phyloP scores from a whole-genome alignment of 108 stramenopile species.

The Pseudonitzschia multistriata region DNA sequence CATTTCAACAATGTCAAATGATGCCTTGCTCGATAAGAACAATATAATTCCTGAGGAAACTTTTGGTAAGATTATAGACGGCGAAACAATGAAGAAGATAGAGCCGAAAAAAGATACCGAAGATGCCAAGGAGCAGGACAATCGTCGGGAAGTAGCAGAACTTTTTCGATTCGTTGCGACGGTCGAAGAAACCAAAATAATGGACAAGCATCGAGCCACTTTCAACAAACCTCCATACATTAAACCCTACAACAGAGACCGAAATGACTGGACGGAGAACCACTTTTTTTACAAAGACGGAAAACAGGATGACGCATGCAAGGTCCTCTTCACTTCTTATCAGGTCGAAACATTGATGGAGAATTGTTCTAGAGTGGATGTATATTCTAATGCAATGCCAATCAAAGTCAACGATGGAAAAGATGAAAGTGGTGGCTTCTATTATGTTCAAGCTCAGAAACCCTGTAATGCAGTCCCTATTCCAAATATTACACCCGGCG shows the following conservation, averaged over 20 bases:
- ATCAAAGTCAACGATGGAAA: not conserved
- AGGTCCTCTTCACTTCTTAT: not conserved
- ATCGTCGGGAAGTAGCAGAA: not conserved
- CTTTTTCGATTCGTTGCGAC: not conserved
- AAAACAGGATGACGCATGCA: not conserved
- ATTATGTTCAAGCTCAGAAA: not conserved
- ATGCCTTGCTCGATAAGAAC: not conserved
- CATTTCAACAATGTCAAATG: not conserved
- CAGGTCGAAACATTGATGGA: not conserved
- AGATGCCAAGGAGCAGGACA: not conserved
- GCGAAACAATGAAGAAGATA: not conserved
- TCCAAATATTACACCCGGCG: not conserved
- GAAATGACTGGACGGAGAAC: not conserved
- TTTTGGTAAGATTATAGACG: not conserved
- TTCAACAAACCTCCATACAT: not conserved
- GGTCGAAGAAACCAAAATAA: not conserved
- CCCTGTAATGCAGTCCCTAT: not conserved
- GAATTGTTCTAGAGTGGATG: not conserved
- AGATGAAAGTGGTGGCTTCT: not conserved
- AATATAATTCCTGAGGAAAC: not conserved
- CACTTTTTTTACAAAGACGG: not conserved
- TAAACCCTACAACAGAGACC: not conserved
- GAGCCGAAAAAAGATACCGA: not conserved
- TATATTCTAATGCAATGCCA: not conserved
- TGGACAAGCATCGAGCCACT: not conserved